Evolutionary conservation across 176 grass and related monocot species (phyloP), one percentile per base, ranked within the genome.

Genomic region (Phoenix roebelenii): DNA sequence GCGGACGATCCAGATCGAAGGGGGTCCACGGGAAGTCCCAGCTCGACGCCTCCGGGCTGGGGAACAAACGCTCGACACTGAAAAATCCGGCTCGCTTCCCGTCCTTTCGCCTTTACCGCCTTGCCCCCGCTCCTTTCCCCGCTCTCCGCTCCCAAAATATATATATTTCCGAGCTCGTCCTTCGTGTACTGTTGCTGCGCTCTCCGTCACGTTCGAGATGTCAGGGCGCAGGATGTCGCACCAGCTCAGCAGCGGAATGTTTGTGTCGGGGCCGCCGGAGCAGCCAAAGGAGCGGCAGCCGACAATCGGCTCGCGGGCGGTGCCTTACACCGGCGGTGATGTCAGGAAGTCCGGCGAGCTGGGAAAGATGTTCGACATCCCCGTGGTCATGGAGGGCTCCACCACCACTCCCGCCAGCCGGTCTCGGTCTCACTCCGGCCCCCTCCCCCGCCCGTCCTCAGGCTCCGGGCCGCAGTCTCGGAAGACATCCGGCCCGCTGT

Each of bases 311-410:
- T 80, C 87, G 5, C 60, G 35, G 51, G 69, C 85, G 64, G 76
- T 68, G 56, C 87, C 87, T 25, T 97, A 91, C 81, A 97, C 86
- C 5, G 92, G 92, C 55, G 92, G 92, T 2, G 87, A 97, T 71
- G 66, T 80, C 7, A 29, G 64, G 24, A 74, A 78, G 23, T 91
- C 92, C 0, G 92, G 87, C 1, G 92, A 97, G 58, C 75, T 91
- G 3, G 92, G 81, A 16, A 84, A 88, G 55, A 96, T 96, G 92
- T 96, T 96, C 61, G 86, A 95, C 59, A 79, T 95, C 75, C 15
- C 68, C 29, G 52, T 52, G 52, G 52, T 52, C 49, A 22, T 60
- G 23, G 24, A 49, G 69, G 32, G 64, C 66, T 52, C 69, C 55
- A 49, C 59, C 50, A 15, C 68, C 32, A 68, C 80, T 69, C 63